A percentile compares a stretch with the other conserved stretches of the same genome.
These are phyloP conservation scores for Candida maesae DNA, from an alignment of 805 yeast genomes.

Conservation along the genomic window DNA sequence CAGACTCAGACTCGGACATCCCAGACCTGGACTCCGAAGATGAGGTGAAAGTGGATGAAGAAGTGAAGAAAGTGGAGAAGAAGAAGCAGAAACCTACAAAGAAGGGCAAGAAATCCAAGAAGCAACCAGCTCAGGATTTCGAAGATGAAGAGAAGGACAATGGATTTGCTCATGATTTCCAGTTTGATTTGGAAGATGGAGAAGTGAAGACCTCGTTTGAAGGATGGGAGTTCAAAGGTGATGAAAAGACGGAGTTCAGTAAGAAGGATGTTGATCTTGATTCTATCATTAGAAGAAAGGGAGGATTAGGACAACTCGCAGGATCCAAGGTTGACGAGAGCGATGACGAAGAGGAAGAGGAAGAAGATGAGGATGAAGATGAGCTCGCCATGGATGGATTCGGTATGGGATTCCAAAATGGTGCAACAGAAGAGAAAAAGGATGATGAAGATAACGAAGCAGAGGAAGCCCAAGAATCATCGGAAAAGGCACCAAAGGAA, in stretches of 20 bases:
- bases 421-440: constrained; percentile 25
- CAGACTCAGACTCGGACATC: constrained; percentile 71
- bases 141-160: constrained; percentile 38
- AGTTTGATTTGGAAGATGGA: constrained; percentile 62
- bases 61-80: constrained; percentile 2
- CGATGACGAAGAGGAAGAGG: constrained; percentile 38
- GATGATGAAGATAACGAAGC: constrained; percentile 32
- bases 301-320: constrained; percentile 61
- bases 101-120: constrained; percentile 22
- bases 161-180: constrained; percentile 70
- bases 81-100: constrained; percentile 23
- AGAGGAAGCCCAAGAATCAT: constrained; percentile 5
- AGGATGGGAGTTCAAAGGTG: constrained; percentile 84
- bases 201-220: constrained; percentile 46
- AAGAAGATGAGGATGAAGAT: constrained; percentile 33
- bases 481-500: background rate
- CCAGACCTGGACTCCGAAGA: constrained; percentile 49
- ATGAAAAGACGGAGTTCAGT: constrained; percentile 25
- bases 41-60: constrained; percentile 27
- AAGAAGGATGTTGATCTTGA: constrained; percentile 79
- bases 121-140: constrained; percentile 26
- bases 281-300: constrained; percentile 79
- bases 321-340: constrained; percentile 38
- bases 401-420: constrained; percentile 34
- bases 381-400: constrained; percentile 44